phyloP scores from a whole-genome alignment of 345 rosid genomes.

The Cochlearia excelsa region DNA sequence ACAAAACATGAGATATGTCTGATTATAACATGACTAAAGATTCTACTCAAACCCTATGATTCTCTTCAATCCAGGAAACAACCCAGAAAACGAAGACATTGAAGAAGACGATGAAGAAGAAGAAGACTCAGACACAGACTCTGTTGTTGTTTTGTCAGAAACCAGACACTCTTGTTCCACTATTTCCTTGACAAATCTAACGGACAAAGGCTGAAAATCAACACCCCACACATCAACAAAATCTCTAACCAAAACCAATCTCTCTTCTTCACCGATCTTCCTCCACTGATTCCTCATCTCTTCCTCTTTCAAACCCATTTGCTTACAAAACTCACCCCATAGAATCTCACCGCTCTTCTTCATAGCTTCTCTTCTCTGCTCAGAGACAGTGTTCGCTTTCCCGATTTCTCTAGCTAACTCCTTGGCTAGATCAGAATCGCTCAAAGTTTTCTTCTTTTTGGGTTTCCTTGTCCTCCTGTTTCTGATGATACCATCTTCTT shows the following conservation, averaged over 20 bases:
- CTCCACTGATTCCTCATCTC: constrained; percentile 55
- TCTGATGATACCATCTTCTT: constrained; percentile 19
- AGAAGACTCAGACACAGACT: constrained; percentile 4
- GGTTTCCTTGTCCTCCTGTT: constrained; percentile 25
- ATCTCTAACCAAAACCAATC: constrained; percentile 44
- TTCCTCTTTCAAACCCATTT: constrained; percentile 44
- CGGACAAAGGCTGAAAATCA: constrained; percentile 69
- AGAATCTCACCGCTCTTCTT: constrained; percentile 62
- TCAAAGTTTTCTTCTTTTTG: constrained; percentile 24
- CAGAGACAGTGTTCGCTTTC: constrained; percentile 46
- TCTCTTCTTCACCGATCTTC: constrained; percentile 58
- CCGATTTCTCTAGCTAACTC: constrained; percentile 58
- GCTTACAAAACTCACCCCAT: constrained; percentile 58
- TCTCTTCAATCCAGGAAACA: constrained; percentile 65
- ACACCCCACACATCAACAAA: constrained; percentile 63
- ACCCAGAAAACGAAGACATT: constrained; percentile 24
- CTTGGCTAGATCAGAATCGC: constrained; percentile 52
- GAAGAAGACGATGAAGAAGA: constrained; percentile 22
- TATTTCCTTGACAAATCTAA: constrained; percentile 62
- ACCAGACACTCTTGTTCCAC: constrained; percentile 58
- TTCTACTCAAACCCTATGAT: constrained; percentile 50
- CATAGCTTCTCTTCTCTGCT: constrained; percentile 69
- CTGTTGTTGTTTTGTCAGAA: constrained; percentile 26
- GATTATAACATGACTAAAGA: background rate
- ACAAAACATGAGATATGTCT: background rate